A percentile compares a stretch with the other conserved stretches of the same genome.
Evolutionary conservation across 805 yeast species (phyloP).

Genomic region (Lipomyces yamadae): DNA sequence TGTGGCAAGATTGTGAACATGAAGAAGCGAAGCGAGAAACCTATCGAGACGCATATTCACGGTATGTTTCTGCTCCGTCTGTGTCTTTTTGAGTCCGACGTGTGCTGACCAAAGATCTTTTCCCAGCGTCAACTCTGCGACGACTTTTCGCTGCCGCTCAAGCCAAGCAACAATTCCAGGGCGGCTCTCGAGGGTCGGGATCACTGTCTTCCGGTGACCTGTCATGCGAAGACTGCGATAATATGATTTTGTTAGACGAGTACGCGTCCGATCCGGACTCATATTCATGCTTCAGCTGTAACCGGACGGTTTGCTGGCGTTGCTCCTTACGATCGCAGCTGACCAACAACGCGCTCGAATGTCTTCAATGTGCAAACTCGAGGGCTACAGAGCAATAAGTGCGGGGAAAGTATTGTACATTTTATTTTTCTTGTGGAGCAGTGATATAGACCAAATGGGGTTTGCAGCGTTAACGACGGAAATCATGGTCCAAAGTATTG

Average conservation of each 20-base stretch:
- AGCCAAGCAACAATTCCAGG: background rate
- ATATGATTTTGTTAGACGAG: constrained; percentile 31
- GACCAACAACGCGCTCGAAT: constrained; percentile 26
- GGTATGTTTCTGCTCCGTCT: constrained; percentile 6
- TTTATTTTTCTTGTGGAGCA: too few relatives aligned
- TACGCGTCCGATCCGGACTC: constrained; percentile 31
- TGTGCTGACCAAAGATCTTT: background rate
- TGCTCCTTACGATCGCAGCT: constrained; percentile 34
- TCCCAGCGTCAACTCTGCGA: constrained; percentile 6
- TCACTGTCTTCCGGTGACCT: constrained; percentile 12
- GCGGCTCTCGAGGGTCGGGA: background rate
- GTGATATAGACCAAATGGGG: too few relatives aligned
- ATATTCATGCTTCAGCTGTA: constrained; percentile 32
- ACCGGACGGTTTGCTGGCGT: constrained; percentile 36
- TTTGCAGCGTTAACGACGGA: too few relatives aligned
- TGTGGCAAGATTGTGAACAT: constrained; percentile 10
- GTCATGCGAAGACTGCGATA: constrained; percentile 37
- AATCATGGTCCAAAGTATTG: too few relatives aligned
- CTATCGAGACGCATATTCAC: constrained; percentile 33
- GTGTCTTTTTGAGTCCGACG: background rate
- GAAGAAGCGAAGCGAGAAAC: constrained; percentile 29
- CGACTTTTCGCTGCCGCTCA: constrained; percentile 6
- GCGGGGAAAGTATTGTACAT: too few relatives aligned
- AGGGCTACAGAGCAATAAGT: constrained; percentile 8
- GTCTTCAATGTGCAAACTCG: constrained; percentile 34